Conservation (phyloP, 2,329 filamentous ascomycete genomes). For the Ramichloridium luteum region DNA sequence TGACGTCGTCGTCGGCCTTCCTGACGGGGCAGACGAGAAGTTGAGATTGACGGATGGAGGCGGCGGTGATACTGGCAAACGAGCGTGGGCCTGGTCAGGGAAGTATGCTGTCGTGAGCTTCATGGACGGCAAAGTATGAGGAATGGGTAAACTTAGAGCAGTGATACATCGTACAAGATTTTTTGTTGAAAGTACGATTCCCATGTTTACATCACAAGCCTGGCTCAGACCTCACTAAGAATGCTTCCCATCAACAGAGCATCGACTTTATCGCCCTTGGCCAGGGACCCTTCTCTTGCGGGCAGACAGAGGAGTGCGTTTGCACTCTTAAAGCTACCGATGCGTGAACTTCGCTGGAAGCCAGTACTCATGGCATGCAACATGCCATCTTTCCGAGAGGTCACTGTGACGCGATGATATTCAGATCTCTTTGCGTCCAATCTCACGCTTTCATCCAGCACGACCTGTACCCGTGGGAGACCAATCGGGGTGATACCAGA, state of each 20-base stretch:
- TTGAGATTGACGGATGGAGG: conserved; percentile 56
- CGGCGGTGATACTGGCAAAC: conserved; percentile 54
- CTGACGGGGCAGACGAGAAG: conserved; percentile 69
- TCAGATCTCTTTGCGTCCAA: conserved; percentile 69
- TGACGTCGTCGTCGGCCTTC: conserved; percentile 85
- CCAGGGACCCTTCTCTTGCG: conserved; percentile 48
- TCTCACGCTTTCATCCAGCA: conserved; percentile 57
- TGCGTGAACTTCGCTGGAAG: conserved; percentile 75
- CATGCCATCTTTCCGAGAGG: conserved; percentile 49
- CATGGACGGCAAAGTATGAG: conserved; percentile 49
- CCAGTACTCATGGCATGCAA: conserved; percentile 74
- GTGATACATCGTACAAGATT: no score
- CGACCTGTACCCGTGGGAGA: conserved; percentile 59
- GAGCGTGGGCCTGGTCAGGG: conserved; percentile 90
- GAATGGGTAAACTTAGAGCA: no score
- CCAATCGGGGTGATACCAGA: conserved; percentile 57
- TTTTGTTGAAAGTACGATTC: no score
- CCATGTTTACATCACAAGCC: no score
- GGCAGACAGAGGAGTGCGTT: conserved; percentile 77
- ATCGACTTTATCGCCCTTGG: conserved; percentile 58
- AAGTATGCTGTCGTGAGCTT: conserved; percentile 93
- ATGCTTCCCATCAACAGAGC: conserved; percentile 64
- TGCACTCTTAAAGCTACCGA: conserved; percentile 77
- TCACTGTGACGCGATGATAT: conserved; percentile 76
- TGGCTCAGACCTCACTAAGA: conserved; percentile 22